Base-by-base conservation (phyloP, 176 grass and related monocot species). In the Oryza nivara region DNA sequence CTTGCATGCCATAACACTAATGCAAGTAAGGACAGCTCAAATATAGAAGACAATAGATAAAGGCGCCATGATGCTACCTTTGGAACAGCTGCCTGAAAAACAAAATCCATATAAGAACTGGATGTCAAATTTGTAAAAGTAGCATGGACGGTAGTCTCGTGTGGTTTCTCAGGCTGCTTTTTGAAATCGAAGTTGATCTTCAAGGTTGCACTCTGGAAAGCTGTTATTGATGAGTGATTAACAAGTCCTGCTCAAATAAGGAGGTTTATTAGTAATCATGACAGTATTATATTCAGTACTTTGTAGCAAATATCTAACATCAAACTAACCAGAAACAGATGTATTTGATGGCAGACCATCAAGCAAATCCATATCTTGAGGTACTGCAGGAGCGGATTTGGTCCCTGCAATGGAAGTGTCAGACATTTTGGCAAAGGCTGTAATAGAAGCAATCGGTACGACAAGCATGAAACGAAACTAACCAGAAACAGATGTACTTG, bases 11-110 rank as follows among this genome's bases (percentile, higher is more conserved):
- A 78, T 23, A 84, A 68, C 17, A 84, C 30, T 20, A 26, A 45
- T 45, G 56, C 56, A 20, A 61, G 20, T 22, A n/a, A 20, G 34
- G 30, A 72, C 43, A 80, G 63, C 19, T 84, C 36, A 84, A 84
- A 73, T 43, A 68, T 75, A 68, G 45, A 84, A 43, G 17, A 45
- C 58, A 35, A 47, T 48, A 72, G 9, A 61, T 61, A n/a, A 65
- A 30, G 71, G 14, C 45, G 79, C 41, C 11, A 72, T 10, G 43
- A 72, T 78, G 35, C 52, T 95, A 98, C 96, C 92, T 98, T 98
- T 67, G 96, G 96, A 68, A 98, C 96, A 77, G 96, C 96, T 43
- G 96, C 96, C 85, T 98, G 96, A 83, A 98, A 98, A 82, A 95
- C 70, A 79, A 98, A 98, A 83, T 98, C 86, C 23, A 89, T 92